phyloP scores from a whole-genome alignment of 176 grass and related monocot species.

The Aegilops umbellulata region DNA sequence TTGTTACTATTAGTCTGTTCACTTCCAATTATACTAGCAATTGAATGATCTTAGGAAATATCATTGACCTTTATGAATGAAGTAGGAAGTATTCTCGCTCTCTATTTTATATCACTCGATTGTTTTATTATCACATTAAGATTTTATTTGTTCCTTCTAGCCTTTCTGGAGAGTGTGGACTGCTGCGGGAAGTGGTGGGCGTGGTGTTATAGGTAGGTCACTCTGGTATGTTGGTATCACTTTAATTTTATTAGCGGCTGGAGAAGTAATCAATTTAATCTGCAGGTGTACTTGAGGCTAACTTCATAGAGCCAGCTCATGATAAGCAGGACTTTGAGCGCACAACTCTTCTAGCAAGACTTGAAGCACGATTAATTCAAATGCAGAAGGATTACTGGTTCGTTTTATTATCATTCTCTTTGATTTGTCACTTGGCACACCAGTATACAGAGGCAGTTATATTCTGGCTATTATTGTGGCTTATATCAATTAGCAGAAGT shows the following conservation, averaged over 20 bases:
- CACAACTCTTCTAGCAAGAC: slow-evolving; percentile 90
- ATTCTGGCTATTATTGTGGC: not conserved
- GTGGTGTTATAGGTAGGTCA: slow-evolving; percentile 91
- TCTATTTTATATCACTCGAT: slow-evolving; percentile 7
- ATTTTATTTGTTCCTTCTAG: slow-evolving; percentile 52
- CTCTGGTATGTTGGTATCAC: slow-evolving; percentile 5
- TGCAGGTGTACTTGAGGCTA: slow-evolving; percentile 91
- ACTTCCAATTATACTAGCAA: slow-evolving; percentile 2
- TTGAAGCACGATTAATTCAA: slow-evolving; percentile 74
- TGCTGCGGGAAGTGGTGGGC: slow-evolving; percentile 92
- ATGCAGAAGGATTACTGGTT: slow-evolving; percentile 99
- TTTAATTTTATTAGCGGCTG: not conserved
- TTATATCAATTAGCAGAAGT: not conserved
- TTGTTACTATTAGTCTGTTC: not conserved
- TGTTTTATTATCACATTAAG: slow-evolving; percentile 3
- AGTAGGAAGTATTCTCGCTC: not conserved
- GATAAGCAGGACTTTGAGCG: slow-evolving; percentile 99
- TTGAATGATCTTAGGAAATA: not conserved
- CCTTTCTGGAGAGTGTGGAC: slow-evolving; percentile 99
- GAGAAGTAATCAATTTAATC: slow-evolving; percentile 24
- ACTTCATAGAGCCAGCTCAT: slow-evolving; percentile 98
- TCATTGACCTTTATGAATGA: slow-evolving; percentile 2
- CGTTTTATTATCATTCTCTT: slow-evolving; percentile 26
- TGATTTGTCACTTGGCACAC: not conserved
- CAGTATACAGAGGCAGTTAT: not conserved